Conservation (phyloP, 257 asterid genomes). For the Parsonsia alboflavescens region DNA sequence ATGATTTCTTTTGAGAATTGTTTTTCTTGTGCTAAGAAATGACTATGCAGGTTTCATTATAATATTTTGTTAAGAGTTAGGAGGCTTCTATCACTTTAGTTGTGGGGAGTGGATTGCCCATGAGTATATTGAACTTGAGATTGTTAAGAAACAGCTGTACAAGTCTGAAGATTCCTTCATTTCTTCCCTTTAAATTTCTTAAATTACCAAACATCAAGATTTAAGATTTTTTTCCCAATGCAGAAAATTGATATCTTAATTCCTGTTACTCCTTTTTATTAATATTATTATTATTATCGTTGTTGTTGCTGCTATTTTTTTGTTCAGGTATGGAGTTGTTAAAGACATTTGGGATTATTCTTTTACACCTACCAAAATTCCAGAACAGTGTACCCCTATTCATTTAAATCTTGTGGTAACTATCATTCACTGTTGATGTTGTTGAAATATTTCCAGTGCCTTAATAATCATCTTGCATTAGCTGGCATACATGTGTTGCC, state of each 20-base stretch:
- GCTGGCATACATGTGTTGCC: not conserved
- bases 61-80: not conserved
- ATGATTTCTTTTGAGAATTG: not conserved
- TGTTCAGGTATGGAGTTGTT: constrained; percentile 57
- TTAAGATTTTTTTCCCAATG: not conserved
- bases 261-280: not conserved
- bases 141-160: not conserved
- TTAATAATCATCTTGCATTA: not conserved
- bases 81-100: not conserved
- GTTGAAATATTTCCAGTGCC: not conserved
- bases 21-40: not conserved
- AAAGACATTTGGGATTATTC: constrained; percentile 50
- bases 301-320: constrained; percentile 7
- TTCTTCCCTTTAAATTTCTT: not conserved
- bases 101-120: not conserved
- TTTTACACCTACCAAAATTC: constrained; percentile 45
- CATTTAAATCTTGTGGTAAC: constrained; percentile 94
- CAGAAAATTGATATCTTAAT: not conserved
- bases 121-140: not conserved
- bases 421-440: not conserved
- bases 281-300: not conserved
- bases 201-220: no score
- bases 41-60: not conserved
- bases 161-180: not conserved
- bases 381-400: constrained; percentile 68